Base-by-base conservation (phyloP, 139 green algal species). In the Tetraselmis striata region DNA sequence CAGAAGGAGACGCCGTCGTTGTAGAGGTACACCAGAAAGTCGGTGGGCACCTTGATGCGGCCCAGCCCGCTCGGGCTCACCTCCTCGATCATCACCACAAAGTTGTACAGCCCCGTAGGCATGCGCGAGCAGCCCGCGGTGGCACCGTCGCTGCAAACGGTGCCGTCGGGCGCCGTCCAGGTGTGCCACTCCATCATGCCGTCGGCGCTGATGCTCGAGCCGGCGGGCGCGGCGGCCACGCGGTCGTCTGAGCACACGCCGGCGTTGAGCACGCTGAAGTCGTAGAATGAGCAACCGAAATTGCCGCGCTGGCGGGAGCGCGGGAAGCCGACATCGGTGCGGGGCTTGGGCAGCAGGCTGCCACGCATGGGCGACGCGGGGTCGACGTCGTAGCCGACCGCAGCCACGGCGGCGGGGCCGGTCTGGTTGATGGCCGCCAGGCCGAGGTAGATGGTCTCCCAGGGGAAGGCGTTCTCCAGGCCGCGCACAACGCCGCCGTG, bases 1-100 rank as follows among this genome's bases (percentile, higher is more conserved):
- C 81, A 84, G 75, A 81, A 84, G 81, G n/a, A 32, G 23, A 81
- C 29, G 74, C 28, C 28, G 23, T n/a, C 75, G 76, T 78, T 25
- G 75, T 84, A 84, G 5, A 84, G 75, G 81, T 84, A 84, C 26
- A 80, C 31, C 74, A 84, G 28, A 31, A 84, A 84, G 31, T 84
- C 81, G 27, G 83, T 25, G 25, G 81, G 81, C 28, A 84, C 75
- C 81, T 84, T 84, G 75, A 81, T 30, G 30, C 27, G 25, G 23
- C 31, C 27, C 31, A 29, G 18, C 74, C 74, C 25, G 29, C 5
- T 77, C 23, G 31, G 78, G 58, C 32, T 82, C 45, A 67, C 45
- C 24, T 84, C 81, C 27, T 31, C 29, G 23, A 84, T 45, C 81
- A 84, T 84, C 2, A 84, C 81, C 24, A 84, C 81, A 27, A 84